A percentile compares a stretch with the other conserved stretches of the same genome.
These are phyloP conservation scores for Phytopythium delawarense DNA, from an alignment of 352 stramenopile species.

Conservation along the genomic window DNA sequence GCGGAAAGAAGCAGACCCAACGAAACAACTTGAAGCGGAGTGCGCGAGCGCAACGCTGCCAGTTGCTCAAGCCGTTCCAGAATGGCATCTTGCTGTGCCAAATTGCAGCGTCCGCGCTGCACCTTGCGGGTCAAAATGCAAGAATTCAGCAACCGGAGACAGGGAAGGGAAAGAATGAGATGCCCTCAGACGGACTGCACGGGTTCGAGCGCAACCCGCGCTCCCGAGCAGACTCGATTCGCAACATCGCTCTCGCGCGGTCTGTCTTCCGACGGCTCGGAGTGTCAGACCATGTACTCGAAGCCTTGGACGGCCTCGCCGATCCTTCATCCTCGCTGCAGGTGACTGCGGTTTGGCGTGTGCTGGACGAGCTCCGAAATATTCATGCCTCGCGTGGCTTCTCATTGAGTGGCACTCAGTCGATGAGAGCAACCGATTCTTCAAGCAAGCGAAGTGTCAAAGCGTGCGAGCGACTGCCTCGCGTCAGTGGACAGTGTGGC, in stretches of 20 bases:
- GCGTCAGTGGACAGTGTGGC: neutral
- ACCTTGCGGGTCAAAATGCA: neutral
- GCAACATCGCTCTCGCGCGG: conserved; percentile 14
- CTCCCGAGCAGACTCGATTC: conserved; percentile 9
- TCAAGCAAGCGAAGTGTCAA: neutral
- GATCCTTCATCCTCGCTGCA: neutral
- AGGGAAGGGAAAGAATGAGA: too few relatives aligned
- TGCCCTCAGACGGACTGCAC: neutral
- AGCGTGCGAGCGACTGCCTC: neutral
- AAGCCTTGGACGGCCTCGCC: neutral
- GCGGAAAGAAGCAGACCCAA: too few relatives aligned
- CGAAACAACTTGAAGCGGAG: neutral
- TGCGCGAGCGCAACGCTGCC: neutral
- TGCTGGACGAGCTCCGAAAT: conserved; percentile 1
- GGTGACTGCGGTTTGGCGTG: neutral
- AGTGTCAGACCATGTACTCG: neutral
- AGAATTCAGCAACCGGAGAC: neutral
- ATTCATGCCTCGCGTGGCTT: neutral
- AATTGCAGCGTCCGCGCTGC: conserved; percentile 19
- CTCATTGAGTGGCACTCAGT: too few relatives aligned
- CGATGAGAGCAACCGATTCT: neutral
- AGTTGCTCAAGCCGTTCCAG: conserved; percentile 13
- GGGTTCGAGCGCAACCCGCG: conserved; percentile 4
- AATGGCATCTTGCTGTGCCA: conserved; percentile 34
- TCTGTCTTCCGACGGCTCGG: conserved; percentile 8